A percentile compares a stretch with the other conserved stretches of the same genome.
Conservation (phyloP, 257 asterid species). For the Ilex asprella region DNA sequence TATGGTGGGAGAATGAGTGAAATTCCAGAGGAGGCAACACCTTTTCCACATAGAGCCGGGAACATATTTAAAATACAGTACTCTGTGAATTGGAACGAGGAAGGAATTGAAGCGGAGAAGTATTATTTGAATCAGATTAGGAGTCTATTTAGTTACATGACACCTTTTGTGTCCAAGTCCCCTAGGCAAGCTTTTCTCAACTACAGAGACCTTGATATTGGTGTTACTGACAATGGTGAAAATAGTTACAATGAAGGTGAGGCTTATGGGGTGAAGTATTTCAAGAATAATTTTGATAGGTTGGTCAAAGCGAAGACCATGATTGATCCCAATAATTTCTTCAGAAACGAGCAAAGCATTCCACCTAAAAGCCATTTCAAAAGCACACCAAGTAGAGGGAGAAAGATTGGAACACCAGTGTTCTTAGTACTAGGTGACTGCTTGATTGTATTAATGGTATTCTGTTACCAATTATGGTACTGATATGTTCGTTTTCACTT, state of each 20-base stretch:
- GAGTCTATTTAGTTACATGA: constrained; percentile 24
- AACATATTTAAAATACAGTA: constrained; percentile 38
- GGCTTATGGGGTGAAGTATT: constrained; percentile 26
- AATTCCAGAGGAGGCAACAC: constrained; percentile 21
- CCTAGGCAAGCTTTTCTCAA: constrained; percentile 41
- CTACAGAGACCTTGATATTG: constrained; percentile 40
- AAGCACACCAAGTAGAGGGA: too few relatives aligned
- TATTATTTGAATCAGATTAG: constrained; percentile 13
- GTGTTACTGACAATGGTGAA: constrained; percentile 10
- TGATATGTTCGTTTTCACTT: too few relatives aligned
- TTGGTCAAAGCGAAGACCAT: constrained; percentile 22
- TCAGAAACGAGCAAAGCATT: constrained; percentile 36
- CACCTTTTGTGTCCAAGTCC: constrained; percentile 27
- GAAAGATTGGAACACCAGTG: too few relatives aligned
- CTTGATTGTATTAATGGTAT: too few relatives aligned
- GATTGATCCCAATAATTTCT: constrained; percentile 24
- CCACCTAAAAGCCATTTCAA: constrained; percentile 11
- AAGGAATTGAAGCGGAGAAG: constrained; percentile 11
- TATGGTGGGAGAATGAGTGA: constrained; percentile 36
- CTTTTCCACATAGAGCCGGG: constrained; percentile 41
- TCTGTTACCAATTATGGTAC: too few relatives aligned
- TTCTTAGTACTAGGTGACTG: too few relatives aligned
- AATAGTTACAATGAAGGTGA: constrained; percentile 14
- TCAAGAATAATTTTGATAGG: constrained; percentile 22
- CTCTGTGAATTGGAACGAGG: constrained; percentile 25